Evolutionary conservation across 768 basidiomycete species (phyloP).

Genomic region (Leccinum pellstonianum): DNA sequence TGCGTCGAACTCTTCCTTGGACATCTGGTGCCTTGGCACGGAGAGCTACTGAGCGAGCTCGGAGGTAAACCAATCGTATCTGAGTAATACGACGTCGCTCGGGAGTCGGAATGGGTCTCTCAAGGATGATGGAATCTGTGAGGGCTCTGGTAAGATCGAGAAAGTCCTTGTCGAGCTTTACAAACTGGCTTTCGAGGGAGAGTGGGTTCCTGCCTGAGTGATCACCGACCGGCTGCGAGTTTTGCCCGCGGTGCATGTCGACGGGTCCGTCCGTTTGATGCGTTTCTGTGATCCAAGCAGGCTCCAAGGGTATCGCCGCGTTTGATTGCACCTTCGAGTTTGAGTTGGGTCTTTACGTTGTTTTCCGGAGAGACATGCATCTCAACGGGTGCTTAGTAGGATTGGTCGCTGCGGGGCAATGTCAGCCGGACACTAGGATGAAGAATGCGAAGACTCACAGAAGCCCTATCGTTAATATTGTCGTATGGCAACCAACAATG

Average conservation of each 20-base stretch:
- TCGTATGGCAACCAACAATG: neutral
- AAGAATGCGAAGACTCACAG: too few relatives aligned
- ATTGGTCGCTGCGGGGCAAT: neutral
- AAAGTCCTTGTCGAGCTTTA: conserved; percentile 56
- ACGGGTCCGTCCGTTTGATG: conserved; percentile 3
- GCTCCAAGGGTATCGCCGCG: conserved; percentile 61
- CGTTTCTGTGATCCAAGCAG: conserved; percentile 21
- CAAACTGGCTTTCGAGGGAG: conserved; percentile 65
- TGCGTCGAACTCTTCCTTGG: conserved; percentile 83
- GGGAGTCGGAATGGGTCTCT: conserved; percentile 50
- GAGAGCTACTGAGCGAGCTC: conserved; percentile 7
- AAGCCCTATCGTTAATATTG: too few relatives aligned
- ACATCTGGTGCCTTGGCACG: conserved; percentile 66
- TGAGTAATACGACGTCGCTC: conserved; percentile 38
- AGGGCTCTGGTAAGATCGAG: conserved; percentile 58
- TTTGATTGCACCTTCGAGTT: conserved; percentile 81
- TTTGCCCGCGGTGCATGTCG: conserved; percentile 7
- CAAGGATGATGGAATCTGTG: conserved; percentile 52
- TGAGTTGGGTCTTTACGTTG: conserved; percentile 67
- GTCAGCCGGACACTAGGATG: too few relatives aligned
- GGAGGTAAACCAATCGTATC: conserved; percentile 10
- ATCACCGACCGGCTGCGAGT: conserved; percentile 16
- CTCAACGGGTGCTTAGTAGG: neutral
- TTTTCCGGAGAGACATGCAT: conserved; percentile 48
- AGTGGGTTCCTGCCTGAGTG: conserved; percentile 42